Evolutionary conservation across 1,139 yeast genomes (phyloP), one percentile per base, ranked within the genome.

Genomic region (Saccharomyces pastorianus): DNA sequence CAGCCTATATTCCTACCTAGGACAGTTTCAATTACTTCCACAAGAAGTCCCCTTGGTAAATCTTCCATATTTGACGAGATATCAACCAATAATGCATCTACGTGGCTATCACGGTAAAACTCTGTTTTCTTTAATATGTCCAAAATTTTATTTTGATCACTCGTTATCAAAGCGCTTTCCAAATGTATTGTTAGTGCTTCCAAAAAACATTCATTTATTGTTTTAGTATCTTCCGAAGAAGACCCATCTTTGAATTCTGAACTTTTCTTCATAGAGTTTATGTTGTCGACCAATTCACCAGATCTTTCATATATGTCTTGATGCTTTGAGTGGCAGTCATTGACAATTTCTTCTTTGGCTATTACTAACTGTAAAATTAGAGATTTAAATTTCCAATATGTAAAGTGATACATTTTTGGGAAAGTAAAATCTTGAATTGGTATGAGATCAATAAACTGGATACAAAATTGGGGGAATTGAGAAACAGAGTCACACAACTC

Each of bases 371-470:
- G 50, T 23, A 63, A 26, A 2, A 57, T 28, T 1, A 38, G 14
- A 11, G 59, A 55, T 51, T 59, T 56, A 38, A 51, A 51, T 11
- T 51, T 52, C 69, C 68, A 64, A 49, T 57, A 59, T 20, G 48
- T 46, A 44, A 58, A 64, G 50, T 65, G 58, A 14, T 51, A 56
- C 53, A 44, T 55, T 46, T 58, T 57, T 1, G 59, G 54, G 29
- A 59, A 54, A 1, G 60, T 52, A 42, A 63, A 55, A 2, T 62
- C 63, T 5, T 58, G 27, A 17, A 46, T 13, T 4, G 69, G 66
- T 6, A 65, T 56, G 27, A 60, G 50, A 9, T 53, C 46, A 20
- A 61, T 44, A 47, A 56, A 60, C 6, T 56, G 49, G 6, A 49
- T 25, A 5, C 64, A 52, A n/a, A 55, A 26, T 4, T 51, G 27